Evolutionary conservation across 768 basidiomycete species (phyloP), one percentile per base, ranked within the genome.

Genomic region (Mrakia gelida): DNA sequence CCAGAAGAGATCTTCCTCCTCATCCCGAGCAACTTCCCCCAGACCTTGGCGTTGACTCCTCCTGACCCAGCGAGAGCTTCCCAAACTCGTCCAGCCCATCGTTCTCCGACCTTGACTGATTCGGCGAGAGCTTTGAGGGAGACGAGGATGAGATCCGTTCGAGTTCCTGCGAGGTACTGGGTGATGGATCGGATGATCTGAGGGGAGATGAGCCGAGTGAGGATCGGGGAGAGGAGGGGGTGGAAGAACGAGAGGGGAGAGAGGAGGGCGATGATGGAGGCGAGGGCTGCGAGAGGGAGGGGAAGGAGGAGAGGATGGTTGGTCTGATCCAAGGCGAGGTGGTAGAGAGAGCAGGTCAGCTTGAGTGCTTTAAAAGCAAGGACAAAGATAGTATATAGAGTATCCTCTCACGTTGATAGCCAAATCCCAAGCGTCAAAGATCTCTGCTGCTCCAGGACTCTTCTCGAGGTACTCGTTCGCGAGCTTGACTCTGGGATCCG

Each of bases 231-330:
- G 0, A 92, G 92, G 32, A 88, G 82, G 0, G 87, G 79, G 80
- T 93, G 92, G 81, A 89, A 88, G 5, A 89, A 87, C 79, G 91
- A 91, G 71, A 93, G 92, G 5, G 86, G 85, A 4, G 91, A 89
- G 21, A 92, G 85, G 0, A 94, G 84, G 7, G 85, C 86, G 75
- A 94, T 81, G n/a, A 92, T 80, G 0, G 88, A 86, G 0, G 91
- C 87, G 10, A 94, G 81, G 0, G 90, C 80, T 0, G 90, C 88
- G 0, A 89, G 78, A 30, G 90, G 78, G 18, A 79, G 61, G 8
- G 78, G 78, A 18, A 79, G 78, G 7, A 79, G 75, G 26, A 43
- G 62, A 28, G 70, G 43, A 28, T 68, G 61, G 74, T 75, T 75
- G 23, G 78, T 76, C 78, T 79, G 56, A 0, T n/a, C n/a, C n/a